phyloP scores from a whole-genome alignment of 345 rosid genomes.

The Durio zibethinus region DNA sequence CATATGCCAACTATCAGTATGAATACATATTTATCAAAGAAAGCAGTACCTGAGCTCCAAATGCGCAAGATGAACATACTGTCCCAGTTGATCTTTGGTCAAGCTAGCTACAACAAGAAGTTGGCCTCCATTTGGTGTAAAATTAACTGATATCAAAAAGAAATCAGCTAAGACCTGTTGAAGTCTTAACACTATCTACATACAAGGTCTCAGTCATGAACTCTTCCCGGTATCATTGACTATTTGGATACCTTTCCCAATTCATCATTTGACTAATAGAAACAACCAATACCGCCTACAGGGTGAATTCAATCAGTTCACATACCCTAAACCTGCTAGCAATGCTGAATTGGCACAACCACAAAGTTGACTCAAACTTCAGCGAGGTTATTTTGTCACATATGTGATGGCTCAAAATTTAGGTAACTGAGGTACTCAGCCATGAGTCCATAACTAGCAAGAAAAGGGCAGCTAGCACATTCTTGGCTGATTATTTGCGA shows the following conservation, averaged over 20 bases:
- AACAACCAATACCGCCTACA: slow-evolving; percentile 50
- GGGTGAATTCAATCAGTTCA: slow-evolving; percentile 44
- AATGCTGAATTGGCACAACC: background rate
- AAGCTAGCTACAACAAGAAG: slow-evolving; percentile 49
- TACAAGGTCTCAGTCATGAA: slow-evolving; percentile 52
- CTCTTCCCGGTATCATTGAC: slow-evolving; percentile 54
- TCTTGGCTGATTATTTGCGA: background rate
- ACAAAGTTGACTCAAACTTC: background rate
- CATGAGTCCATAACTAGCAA: background rate
- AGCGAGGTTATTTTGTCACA: background rate
- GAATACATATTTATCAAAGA: background rate
- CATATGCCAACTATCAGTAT: background rate
- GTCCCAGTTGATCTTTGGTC: slow-evolving; percentile 64
- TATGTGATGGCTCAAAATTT: background rate
- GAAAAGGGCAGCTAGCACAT: background rate
- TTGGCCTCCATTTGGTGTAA: slow-evolving; percentile 58
- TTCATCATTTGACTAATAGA: slow-evolving; percentile 70
- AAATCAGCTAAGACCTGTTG: slow-evolving; percentile 78
- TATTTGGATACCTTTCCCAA: slow-evolving; percentile 50
- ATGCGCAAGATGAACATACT: slow-evolving; percentile 64
- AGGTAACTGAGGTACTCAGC: background rate
- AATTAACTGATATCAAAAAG: slow-evolving; percentile 55
- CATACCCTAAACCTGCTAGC: background rate
- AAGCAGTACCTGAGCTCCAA: slow-evolving; percentile 64
- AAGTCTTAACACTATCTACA: slow-evolving; percentile 82